Conservation (phyloP, 23 red algal genomes). For the Pyropia yezoensis region DNA sequence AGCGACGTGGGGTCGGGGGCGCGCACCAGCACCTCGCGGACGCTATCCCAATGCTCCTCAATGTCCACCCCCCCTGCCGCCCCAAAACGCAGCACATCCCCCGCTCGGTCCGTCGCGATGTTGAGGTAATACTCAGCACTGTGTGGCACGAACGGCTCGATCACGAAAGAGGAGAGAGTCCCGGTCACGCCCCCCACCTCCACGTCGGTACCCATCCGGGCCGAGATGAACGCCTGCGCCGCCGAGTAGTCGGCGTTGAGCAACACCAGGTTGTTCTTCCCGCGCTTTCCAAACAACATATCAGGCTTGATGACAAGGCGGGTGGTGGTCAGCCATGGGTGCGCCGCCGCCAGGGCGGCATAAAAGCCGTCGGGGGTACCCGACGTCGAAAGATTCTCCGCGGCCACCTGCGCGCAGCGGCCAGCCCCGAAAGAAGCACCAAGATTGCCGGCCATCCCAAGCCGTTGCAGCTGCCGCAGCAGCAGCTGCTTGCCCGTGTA, state of each 20-base stretch:
- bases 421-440: conserved; percentile 15
- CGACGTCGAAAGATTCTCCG: conserved; percentile 8
- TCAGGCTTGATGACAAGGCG: conserved; percentile 96
- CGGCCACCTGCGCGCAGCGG: conserved; percentile 14
- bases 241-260: conserved; percentile 49
- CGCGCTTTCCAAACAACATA: conserved; percentile 97
- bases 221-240: conserved; percentile 37
- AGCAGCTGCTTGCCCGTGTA: conserved; percentile 89
- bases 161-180: conserved; percentile 67
- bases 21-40: conserved; percentile 35
- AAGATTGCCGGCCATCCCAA: conserved; percentile 15
- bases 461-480: conserved; percentile 31
- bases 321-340: conserved; percentile 56
- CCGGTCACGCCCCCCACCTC: conserved; percentile 71
- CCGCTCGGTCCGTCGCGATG: conserved; percentile 74
- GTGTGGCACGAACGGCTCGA: conserved; percentile 88
- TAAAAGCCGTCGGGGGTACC: conserved; percentile 21
- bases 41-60: conserved; percentile 86
- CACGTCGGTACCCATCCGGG: conserved; percentile 48
- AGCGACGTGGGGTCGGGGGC: conserved; percentile 11
- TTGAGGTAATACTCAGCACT: conserved; percentile 77
- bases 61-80: conserved; percentile 87
- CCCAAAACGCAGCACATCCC: conserved; percentile 78
- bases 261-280: conserved; percentile 89
- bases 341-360: conserved; percentile 14